Percentiles rank a stretch among this genome's conserved stretches.
Conservation (phyloP, 2,329 filamentous ascomycete genomes). For the Neopestalotiopsis rosae region DNA sequence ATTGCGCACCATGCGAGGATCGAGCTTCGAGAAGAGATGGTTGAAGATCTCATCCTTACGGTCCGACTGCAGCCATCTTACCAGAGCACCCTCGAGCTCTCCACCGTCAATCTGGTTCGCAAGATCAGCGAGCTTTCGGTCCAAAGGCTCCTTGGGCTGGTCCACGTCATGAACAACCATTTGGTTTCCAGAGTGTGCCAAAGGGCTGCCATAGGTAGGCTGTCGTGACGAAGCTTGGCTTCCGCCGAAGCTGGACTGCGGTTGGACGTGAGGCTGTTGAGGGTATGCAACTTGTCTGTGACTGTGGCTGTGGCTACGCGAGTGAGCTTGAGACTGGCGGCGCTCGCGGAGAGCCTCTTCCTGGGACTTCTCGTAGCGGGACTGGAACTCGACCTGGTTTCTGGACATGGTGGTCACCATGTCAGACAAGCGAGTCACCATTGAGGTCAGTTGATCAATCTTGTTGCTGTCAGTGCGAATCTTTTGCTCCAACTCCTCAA, state of each 20-base stretch:
- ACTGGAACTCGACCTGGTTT: conserved; percentile 72
- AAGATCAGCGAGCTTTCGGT: conserved; percentile 62
- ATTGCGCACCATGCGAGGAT: conserved; percentile 58
- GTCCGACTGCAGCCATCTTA: conserved; percentile 70
- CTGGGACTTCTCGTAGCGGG: conserved; percentile 64
- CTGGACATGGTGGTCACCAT: conserved; percentile 74
- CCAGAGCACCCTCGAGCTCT: conserved; percentile 66
- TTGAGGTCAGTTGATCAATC: conserved; percentile 73
- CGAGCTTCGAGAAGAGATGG: conserved; percentile 56
- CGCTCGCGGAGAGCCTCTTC: conserved; percentile 52
- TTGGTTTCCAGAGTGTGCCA: conserved; percentile 39
- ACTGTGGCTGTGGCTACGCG: neutral
- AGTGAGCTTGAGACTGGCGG: conserved; percentile 24
- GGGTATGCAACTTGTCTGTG: conserved; percentile 21
- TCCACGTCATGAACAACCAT: conserved; percentile 47
- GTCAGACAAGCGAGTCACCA: conserved; percentile 70
- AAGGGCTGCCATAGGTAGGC: conserved; percentile 32
- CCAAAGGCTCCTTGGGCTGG: conserved; percentile 51
- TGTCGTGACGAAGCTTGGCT: conserved; percentile 23
- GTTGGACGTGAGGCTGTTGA: conserved; percentile 30
- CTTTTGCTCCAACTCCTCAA: conserved; percentile 55
- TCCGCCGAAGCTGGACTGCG: conserved; percentile 34
- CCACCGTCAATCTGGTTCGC: conserved; percentile 66
- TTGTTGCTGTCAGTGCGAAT: conserved; percentile 63
- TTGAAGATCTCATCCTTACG: conserved; percentile 68